These are phyloP conservation scores for Colletotrichum sp. DNA, from an alignment of 2,329 filamentous ascomycete genomes.

Conservation along the genomic window DNA sequence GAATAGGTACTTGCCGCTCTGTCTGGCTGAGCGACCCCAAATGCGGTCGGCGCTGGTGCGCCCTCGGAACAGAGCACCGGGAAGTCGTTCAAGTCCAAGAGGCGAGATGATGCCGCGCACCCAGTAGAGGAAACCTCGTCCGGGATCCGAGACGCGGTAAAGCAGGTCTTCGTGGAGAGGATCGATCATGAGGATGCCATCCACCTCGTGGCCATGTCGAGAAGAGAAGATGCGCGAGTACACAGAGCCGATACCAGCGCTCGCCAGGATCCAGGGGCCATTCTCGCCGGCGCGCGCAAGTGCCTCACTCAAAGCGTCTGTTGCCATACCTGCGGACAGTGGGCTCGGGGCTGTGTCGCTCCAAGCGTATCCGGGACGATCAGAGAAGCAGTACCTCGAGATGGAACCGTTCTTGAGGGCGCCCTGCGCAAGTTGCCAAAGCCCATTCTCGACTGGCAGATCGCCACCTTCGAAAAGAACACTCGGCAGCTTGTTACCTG, in stretches of 20 bases:
- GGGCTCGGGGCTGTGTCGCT: constrained; percentile 92
- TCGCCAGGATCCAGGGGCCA: constrained; percentile 88
- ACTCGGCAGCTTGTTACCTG: constrained; percentile 70
- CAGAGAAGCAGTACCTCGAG: constrained; percentile 90
- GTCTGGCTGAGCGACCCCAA: constrained; percentile 79
- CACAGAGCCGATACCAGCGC: constrained; percentile 84
- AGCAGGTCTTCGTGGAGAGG: constrained; percentile 89
- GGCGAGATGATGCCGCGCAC: constrained; percentile 84
- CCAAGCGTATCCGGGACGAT: constrained; percentile 88
- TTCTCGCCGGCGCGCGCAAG: constrained; percentile 79
- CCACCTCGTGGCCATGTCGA: constrained; percentile 75
- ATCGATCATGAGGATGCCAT: constrained; percentile 84
- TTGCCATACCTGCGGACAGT: constrained; percentile 90
- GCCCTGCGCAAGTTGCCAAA: constrained; percentile 80
- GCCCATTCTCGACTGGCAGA: constrained; percentile 74
- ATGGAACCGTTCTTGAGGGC: constrained; percentile 83
- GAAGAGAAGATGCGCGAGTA: constrained; percentile 92
- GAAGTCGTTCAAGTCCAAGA: constrained; percentile 80
- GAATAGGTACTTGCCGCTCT: constrained; percentile 84
- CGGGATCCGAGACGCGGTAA: constrained; percentile 65
- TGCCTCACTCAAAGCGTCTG: constrained; percentile 86
- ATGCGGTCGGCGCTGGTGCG: constrained; percentile 83
- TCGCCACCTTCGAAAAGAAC: constrained; percentile 87
- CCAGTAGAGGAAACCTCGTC: constrained; percentile 86
- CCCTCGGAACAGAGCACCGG: constrained; percentile 81